A percentile compares a stretch with the other conserved stretches of the same genome.
These are phyloP conservation scores for Populus hybrid DNA, from an alignment of 441 rosid species.

Conservation along the genomic window DNA sequence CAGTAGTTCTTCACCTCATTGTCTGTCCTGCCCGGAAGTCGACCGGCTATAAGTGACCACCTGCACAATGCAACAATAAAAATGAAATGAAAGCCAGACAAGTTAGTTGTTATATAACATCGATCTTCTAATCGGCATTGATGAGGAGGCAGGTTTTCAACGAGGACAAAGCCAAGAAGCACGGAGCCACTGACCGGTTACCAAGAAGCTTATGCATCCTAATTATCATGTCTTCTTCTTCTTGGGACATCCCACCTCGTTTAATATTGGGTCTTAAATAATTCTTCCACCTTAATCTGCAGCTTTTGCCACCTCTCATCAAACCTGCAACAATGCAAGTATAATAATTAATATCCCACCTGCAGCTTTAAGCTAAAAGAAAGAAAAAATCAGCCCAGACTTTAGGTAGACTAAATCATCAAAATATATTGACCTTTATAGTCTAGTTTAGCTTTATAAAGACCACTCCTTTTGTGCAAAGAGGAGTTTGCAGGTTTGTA, in stretches of 20 bases:
- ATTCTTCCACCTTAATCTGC: constrained; percentile 63
- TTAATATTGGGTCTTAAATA: constrained; percentile 61
- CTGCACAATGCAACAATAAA: constrained; percentile 23
- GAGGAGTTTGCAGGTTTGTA: too few species aligned
- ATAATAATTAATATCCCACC: background rate
- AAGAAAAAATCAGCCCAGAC: background rate
- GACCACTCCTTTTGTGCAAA: too few species aligned
- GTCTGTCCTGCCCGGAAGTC: constrained; percentile 85
- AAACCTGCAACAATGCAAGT: constrained; percentile 33
- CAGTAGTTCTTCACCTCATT: constrained; percentile 90
- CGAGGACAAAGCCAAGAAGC: background rate
- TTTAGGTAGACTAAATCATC: background rate
- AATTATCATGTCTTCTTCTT: constrained; percentile 81
- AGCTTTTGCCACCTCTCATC: constrained; percentile 58
- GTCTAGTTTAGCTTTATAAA: background rate
- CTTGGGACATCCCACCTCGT: constrained; percentile 62
- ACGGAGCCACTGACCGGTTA: constrained; percentile 41
- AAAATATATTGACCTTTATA: background rate
- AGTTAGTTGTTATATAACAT: background rate
- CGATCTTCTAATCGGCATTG: background rate
- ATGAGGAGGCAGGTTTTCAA: background rate
- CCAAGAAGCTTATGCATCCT: constrained; percentile 91
- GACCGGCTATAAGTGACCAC: constrained; percentile 83
- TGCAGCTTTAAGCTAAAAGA: background rate
- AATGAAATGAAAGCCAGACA: background rate